phyloP scores from a whole-genome alignment of 2,329 filamentous ascomycete genomes.

The Colletotrichum neosansevieriae region DNA sequence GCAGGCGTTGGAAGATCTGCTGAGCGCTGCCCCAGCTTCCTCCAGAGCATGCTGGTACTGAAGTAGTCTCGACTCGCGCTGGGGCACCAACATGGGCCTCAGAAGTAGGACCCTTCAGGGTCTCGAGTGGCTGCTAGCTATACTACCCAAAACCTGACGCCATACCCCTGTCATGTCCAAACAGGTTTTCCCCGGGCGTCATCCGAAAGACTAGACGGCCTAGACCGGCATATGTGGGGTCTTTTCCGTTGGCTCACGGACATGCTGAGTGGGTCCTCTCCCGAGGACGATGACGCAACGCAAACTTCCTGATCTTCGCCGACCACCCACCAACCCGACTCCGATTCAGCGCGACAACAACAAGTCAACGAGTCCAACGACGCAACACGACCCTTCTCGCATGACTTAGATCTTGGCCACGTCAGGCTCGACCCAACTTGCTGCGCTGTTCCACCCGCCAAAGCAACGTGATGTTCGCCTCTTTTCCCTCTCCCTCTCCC shows the following conservation, averaged over 20 bases:
- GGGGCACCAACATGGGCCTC: slow-evolving; percentile 16
- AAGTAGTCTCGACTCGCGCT: not conserved
- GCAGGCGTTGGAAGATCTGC: not conserved
- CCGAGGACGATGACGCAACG: too few species aligned
- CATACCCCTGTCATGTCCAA: slow-evolving; percentile 30
- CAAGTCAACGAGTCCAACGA: not conserved
- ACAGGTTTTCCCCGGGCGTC: slow-evolving; percentile 34
- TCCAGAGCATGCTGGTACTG: too few species aligned
- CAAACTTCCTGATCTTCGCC: slow-evolving; percentile 8
- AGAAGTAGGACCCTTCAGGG: slow-evolving; percentile 28
- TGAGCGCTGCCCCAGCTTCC: not conserved
- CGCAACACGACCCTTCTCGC: slow-evolving; percentile 19
- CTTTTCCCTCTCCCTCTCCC: not conserved
- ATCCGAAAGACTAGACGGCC: slow-evolving; percentile 21
- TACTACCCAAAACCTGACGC: slow-evolving; percentile 26
- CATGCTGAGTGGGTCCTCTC: too few species aligned
- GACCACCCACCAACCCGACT: not conserved
- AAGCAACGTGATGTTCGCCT: slow-evolving; percentile 9
- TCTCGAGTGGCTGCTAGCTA: slow-evolving; percentile 30
- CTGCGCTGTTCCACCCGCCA: slow-evolving; percentile 25
- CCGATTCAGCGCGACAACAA: slow-evolving; percentile 7
- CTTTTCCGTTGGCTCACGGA: not conserved
- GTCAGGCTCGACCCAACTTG: slow-evolving; percentile 31
- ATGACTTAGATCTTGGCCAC: slow-evolving; percentile 38
- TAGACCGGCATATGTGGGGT: slow-evolving; percentile 5